Evolutionary conservation across 2,329 filamentous ascomycete species (phyloP).

Genomic region (Arthrobotrys iridis): DNA sequence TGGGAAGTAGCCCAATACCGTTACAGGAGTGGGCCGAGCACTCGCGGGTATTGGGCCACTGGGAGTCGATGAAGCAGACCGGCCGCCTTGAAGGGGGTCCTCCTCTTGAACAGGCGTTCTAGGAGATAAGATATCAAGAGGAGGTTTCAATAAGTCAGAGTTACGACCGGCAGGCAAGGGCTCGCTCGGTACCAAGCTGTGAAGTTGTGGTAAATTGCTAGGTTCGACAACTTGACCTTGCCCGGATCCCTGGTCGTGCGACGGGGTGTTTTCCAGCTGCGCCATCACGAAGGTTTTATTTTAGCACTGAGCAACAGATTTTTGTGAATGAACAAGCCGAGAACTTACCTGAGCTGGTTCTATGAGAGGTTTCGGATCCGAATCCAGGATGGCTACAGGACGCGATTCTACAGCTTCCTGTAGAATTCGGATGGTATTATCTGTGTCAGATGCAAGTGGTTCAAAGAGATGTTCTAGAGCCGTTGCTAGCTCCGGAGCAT

Average conservation of each 20-base stretch:
- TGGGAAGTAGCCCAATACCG: constrained; percentile 53
- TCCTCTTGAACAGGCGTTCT: constrained; percentile 31
- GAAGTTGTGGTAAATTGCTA: constrained; percentile 35
- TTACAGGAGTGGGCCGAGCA: constrained; percentile 44
- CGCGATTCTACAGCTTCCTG: constrained; percentile 53
- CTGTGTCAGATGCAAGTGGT: constrained; percentile 26
- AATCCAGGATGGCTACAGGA: constrained; percentile 39
- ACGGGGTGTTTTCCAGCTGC: constrained; percentile 35
- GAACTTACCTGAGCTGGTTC: constrained; percentile 44
- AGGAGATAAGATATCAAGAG: constrained; percentile 24
- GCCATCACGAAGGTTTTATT: background rate
- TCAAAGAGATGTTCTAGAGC: constrained; percentile 1
- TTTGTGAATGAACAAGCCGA: background rate
- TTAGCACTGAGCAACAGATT: constrained; percentile 14
- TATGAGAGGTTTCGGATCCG: background rate
- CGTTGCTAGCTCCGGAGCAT: background rate
- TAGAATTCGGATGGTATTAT: constrained; percentile 46
- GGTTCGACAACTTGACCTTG: constrained; percentile 24
- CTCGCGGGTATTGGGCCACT: constrained; percentile 53
- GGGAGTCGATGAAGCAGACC: constrained; percentile 39
- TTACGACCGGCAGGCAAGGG: constrained; percentile 23
- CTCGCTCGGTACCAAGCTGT: constrained; percentile 13
- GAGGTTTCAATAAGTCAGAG: constrained; percentile 17
- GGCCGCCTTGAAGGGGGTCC: constrained; percentile 37
- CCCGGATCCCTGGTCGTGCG: constrained; percentile 7